phyloP scores from a whole-genome alignment of 176 grass and related monocot species.

The Eremochloa ophiuroides region DNA sequence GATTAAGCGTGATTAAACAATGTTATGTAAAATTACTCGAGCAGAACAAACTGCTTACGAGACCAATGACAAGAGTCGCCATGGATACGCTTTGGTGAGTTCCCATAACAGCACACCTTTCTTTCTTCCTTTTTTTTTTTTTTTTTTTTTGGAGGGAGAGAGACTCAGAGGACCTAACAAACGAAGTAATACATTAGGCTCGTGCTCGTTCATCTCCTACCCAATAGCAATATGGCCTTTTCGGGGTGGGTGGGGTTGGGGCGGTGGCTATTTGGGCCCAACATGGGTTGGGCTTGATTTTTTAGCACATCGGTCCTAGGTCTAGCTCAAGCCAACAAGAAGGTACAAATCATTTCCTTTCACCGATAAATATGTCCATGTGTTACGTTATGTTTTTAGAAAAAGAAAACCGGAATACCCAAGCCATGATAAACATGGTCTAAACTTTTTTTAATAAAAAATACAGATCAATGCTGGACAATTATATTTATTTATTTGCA shows the following conservation, averaged over 20 bases:
- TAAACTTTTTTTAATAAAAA: too few relatives aligned
- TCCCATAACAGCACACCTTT: slow-evolving; percentile 18
- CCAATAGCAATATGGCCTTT: neutral
- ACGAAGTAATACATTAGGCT: neutral
- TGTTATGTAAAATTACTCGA: slow-evolving; percentile 32
- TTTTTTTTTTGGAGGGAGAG: neutral
- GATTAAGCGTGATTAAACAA: slow-evolving; percentile 23
- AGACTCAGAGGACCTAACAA: neutral
- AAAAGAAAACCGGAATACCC: too few relatives aligned
- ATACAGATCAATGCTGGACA: too few relatives aligned
- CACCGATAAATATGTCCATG: neutral
- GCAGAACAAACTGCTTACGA: slow-evolving; percentile 41
- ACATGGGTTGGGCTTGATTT: neutral
- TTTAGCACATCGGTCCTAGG: neutral
- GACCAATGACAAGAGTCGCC: slow-evolving; percentile 33
- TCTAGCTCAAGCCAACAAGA: neutral
- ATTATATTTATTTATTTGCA: too few relatives aligned
- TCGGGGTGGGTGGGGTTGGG: too few relatives aligned
- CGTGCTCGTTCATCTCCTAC: neutral
- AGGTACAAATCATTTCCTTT: neutral
- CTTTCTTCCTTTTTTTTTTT: neutral
- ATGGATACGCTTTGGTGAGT: slow-evolving; percentile 43
- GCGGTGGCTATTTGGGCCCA: neutral
- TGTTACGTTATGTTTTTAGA: too few relatives aligned
- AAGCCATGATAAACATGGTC: too few relatives aligned